Percentiles rank a stretch among this genome's conserved stretches.
Evolutionary conservation across 371 early-diverging fungal species (phyloP).

Genomic region (Coemansia sp.): DNA sequence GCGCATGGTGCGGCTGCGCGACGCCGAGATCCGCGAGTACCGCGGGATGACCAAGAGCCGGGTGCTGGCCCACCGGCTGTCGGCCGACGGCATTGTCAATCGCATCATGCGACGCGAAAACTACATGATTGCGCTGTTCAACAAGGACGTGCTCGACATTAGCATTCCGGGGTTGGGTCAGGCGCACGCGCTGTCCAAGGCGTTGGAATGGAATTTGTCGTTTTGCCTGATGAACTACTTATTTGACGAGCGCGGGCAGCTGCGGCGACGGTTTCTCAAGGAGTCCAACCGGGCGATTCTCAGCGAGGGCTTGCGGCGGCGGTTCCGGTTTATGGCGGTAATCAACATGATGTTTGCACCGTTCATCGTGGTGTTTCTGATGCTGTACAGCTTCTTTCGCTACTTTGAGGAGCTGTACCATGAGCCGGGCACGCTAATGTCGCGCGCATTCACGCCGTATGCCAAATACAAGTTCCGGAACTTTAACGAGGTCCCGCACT

Average conservation of each 20-base stretch:
- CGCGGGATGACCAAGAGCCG: slow-evolving; percentile 25
- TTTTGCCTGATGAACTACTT: slow-evolving; percentile 82
- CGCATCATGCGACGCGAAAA: slow-evolving; percentile 97
- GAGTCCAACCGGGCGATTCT: slow-evolving; percentile 63
- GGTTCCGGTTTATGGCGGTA: slow-evolving; percentile 85
- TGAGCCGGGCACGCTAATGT: slow-evolving; percentile 79
- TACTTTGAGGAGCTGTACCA: slow-evolving; percentile 89
- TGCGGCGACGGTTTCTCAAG: slow-evolving; percentile 75
- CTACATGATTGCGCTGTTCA: slow-evolving; percentile 92
- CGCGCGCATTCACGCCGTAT: slow-evolving; percentile 81
- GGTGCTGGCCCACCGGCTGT: slow-evolving; percentile 56
- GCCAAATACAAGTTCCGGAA: slow-evolving; percentile 94
- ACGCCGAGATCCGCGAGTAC: slow-evolving; percentile 66
- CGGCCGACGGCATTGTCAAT: slow-evolving; percentile 86
- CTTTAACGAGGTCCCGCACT: slow-evolving; percentile 95
- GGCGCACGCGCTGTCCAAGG: slow-evolving; percentile 70
- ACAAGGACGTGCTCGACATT: slow-evolving; percentile 84
- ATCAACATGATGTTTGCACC: slow-evolving; percentile 85
- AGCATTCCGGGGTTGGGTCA: slow-evolving; percentile 60
- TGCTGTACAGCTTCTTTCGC: slow-evolving; percentile 85
- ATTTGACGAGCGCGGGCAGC: slow-evolving; percentile 81
- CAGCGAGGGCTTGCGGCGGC: slow-evolving; percentile 69
- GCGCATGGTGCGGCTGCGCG: slow-evolving; percentile 68
- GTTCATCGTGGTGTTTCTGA: slow-evolving; percentile 78
- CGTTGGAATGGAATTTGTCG: slow-evolving; percentile 89